Evolutionary conservation across 306 rosid species (phyloP), one percentile per base, ranked within the genome.

Genomic region (Malus sieversii): DNA sequence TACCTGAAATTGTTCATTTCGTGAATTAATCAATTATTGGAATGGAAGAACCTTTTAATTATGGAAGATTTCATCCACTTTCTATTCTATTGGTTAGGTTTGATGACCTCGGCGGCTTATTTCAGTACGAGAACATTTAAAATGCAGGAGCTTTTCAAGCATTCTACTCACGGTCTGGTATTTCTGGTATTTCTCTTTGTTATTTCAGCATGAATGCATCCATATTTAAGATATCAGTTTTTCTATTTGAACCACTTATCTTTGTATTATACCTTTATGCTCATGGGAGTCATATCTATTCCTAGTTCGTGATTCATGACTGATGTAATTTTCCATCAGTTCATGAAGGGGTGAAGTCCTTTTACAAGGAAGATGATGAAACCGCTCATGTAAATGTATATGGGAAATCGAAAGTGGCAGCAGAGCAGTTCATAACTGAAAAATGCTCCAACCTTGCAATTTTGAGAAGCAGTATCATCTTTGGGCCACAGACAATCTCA

Each of bases 391-490:
- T 95, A 69, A 92, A 92, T 79, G 90, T 85, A 55, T 92, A 95
- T 83, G 98, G 98, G 52, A 90, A 89, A 85, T 88, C 98, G 32
- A 95, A 92, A 83, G 25, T 25, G 25, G 92, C 85, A 51, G 96
- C 97, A 20, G 98, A 95, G 81, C 68, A 89, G 82, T 82, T 89
- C 75, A 86, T 95, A 75, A 77, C 82, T 18, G 90, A 89, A 79
- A 92, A 85, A 32, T 92, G 72, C 64, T 79, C 87, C 3, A 92
- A 92, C 87, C 86, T 79, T 78, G 92, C 93, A 67, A 87, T 92
- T 84, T 75, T 95, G 85, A 90, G 98, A 89, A 92, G 97, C 81
- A 95, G 97, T 81, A 95, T 95, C 84, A 95, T 95, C 44, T 95
- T 85, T 81, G 98, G 98, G 72, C 96, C 91, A 68, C 97, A 90